Conservation (phyloP, 208 protist genomes). For the Trypanosoma lewisi region DNA sequence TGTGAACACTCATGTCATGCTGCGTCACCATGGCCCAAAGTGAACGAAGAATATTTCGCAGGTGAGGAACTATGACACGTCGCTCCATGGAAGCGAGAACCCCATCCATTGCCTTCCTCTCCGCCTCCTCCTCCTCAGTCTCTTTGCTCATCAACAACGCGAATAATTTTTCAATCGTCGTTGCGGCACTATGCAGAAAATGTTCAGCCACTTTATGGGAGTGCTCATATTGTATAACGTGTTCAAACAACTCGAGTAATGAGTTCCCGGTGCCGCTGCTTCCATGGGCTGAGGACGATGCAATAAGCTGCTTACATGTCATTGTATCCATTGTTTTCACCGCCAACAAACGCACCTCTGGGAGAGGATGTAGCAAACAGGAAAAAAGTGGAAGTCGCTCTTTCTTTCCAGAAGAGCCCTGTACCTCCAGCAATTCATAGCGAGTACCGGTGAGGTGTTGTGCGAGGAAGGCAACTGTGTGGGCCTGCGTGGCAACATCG, state of each 20-base stretch:
- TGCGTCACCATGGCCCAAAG: slow-evolving; percentile 30
- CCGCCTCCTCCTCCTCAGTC: slow-evolving; percentile 13
- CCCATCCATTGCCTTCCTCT: slow-evolving; percentile 1
- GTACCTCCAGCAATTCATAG: slow-evolving; percentile 68
- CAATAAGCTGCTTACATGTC: slow-evolving; percentile 43
- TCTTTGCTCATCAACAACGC: slow-evolving; percentile 1
- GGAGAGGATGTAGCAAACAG: slow-evolving; percentile 72
- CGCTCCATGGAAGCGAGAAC: background rate
- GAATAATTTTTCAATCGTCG: slow-evolving; percentile 19
- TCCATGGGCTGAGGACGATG: slow-evolving; percentile 13
- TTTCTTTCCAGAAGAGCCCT: slow-evolving; percentile 11
- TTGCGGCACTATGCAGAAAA: slow-evolving; percentile 22
- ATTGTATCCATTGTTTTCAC: slow-evolving; percentile 45
- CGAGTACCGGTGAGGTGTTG: slow-evolving; percentile 74
- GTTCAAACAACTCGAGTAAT: slow-evolving; percentile 49
- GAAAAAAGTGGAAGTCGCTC: slow-evolving; percentile 77
- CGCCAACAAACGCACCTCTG: slow-evolving; percentile 60
- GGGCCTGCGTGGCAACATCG: slow-evolving; percentile 27
- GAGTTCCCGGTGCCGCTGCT: slow-evolving; percentile 26
- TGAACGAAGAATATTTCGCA: slow-evolving; percentile 26
- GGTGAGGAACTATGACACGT: slow-evolving; percentile 7
- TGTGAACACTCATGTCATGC: slow-evolving; percentile 9
- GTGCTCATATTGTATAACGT: slow-evolving; percentile 40
- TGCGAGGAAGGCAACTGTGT: slow-evolving; percentile 51
- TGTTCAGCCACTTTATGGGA: slow-evolving; percentile 15